These are phyloP conservation scores for Eucalyptus tenuipes DNA, from an alignment of 345 rosid genomes.

Conservation along the genomic window DNA sequence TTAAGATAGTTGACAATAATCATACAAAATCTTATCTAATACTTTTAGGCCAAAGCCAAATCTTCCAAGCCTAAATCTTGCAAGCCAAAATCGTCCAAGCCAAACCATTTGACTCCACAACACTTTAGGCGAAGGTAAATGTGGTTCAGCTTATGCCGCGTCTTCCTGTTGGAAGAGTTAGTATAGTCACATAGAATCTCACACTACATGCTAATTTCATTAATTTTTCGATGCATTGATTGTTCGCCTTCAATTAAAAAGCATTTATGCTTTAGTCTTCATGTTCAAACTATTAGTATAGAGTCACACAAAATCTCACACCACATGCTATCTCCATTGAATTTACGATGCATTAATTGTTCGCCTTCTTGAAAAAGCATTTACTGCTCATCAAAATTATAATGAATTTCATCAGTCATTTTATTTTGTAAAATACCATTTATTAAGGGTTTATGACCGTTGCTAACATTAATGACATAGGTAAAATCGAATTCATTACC, in stretches of 20 bases:
- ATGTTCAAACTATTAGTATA: too few relatives aligned
- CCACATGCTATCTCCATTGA: neutral
- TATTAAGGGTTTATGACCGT: neutral
- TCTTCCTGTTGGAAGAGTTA: too few relatives aligned
- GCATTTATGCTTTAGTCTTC: neutral
- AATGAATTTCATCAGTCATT: neutral
- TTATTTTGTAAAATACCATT: neutral
- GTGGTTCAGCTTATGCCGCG: too few relatives aligned
- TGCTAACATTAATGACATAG: neutral
- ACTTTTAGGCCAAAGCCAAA: neutral
- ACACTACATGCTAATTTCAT: too few relatives aligned
- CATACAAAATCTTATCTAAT: too few relatives aligned
- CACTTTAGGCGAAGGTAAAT: neutral
- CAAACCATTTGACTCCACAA: neutral
- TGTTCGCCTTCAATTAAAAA: neutral
- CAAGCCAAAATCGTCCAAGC: too few relatives aligned
- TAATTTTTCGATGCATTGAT: neutral
- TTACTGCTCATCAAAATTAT: neutral
- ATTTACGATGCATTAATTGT: neutral
- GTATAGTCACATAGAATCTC: too few relatives aligned
- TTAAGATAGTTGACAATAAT: too few relatives aligned
- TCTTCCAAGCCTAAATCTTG: too few relatives aligned
- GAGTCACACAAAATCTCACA: neutral
- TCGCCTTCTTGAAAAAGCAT: neutral
- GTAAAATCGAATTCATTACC: neutral